Percentiles rank a stretch among this genome's conserved stretches.
phyloP scores from a whole-genome alignment of 2,329 filamentous ascomycete genomes.

The Ilyonectria robusta region DNA sequence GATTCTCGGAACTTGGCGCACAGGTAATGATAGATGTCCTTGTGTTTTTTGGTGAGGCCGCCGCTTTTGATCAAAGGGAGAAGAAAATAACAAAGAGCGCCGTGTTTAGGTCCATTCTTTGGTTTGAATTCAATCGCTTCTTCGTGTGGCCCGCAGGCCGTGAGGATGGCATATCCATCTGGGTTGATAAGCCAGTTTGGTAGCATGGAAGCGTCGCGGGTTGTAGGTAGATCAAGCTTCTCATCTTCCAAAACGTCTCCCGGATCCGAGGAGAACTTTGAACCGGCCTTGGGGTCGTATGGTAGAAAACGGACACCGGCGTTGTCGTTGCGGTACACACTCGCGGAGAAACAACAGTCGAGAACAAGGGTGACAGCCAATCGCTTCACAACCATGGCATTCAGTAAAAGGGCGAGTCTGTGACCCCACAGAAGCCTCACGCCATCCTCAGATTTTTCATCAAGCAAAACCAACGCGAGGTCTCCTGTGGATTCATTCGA shows the following conservation, averaged over 20 bases:
- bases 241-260: not conserved
- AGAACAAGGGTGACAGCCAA: constrained; percentile 35
- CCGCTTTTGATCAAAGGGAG: not conserved
- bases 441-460: not conserved
- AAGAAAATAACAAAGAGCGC: constrained; percentile 15
- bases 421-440: constrained; percentile 3
- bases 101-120: not conserved
- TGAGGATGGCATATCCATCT: constrained; percentile 25
- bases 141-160: constrained; percentile 28
- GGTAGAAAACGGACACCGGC: not conserved
- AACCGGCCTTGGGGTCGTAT: not conserved
- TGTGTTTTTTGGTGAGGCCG: constrained; percentile 9
- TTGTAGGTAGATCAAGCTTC: too few species aligned
- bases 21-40: constrained; percentile 15
- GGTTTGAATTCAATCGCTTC: constrained; percentile 9
- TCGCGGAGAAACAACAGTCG: constrained; percentile 39
- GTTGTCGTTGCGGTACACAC: constrained; percentile 19
- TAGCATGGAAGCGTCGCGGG: constrained; percentile 16
- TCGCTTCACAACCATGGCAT: constrained; percentile 23
- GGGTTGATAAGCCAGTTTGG: constrained; percentile 30
- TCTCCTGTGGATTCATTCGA: constrained; percentile 15
- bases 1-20: constrained; percentile 3
- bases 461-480: constrained; percentile 28
- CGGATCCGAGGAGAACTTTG: not conserved
- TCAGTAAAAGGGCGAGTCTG: not conserved